These are phyloP conservation scores for Astraeus odoratus DNA, from an alignment of 768 basidiomycete species.

Conservation along the genomic window DNA sequence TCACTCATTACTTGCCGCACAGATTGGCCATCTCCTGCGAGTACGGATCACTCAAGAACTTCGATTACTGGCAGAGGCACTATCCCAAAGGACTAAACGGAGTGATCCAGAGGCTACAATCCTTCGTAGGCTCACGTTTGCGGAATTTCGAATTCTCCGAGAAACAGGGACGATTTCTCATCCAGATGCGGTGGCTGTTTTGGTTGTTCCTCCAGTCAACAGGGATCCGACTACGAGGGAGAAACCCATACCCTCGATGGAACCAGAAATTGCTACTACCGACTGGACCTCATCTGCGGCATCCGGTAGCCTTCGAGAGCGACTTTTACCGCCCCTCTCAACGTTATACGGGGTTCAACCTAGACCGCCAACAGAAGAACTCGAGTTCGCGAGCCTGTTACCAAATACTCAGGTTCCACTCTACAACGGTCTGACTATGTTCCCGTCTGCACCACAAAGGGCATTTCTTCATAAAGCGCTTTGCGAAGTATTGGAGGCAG, in stretches of 20 bases:
- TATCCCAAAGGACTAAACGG: slow-evolving; percentile 25
- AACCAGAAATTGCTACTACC: slow-evolving; percentile 22
- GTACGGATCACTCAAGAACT: slow-evolving; percentile 73
- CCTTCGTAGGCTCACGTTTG: slow-evolving; percentile 57
- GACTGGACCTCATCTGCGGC: slow-evolving; percentile 2
- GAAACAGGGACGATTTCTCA: slow-evolving; percentile 42
- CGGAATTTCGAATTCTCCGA: slow-evolving; percentile 48
- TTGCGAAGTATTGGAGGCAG: slow-evolving; percentile 39
- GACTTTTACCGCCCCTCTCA: slow-evolving; percentile 23
- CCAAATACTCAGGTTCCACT: slow-evolving; percentile 43
- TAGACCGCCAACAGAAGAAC: slow-evolving; percentile 2
- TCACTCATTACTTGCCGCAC: slow-evolving; percentile 41
- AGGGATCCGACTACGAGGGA: slow-evolving; percentile 40
- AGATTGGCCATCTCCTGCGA: slow-evolving; percentile 62
- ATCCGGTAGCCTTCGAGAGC: slow-evolving; percentile 3
- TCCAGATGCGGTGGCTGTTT: slow-evolving; percentile 53
- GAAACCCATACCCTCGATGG: slow-evolving; percentile 36
- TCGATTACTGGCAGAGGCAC: slow-evolving; percentile 43
- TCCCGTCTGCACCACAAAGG: slow-evolving; percentile 57
- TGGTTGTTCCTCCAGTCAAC: slow-evolving; percentile 64
- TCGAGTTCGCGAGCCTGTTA: slow-evolving; percentile 16
- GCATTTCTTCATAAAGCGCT: slow-evolving; percentile 48
- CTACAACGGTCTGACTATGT: slow-evolving; percentile 61
- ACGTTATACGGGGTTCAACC: slow-evolving; percentile 10
- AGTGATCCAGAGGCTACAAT: slow-evolving; percentile 29